phyloP scores from a whole-genome alignment of 2,329 filamentous ascomycete genomes.

The Byssothecium circinans region DNA sequence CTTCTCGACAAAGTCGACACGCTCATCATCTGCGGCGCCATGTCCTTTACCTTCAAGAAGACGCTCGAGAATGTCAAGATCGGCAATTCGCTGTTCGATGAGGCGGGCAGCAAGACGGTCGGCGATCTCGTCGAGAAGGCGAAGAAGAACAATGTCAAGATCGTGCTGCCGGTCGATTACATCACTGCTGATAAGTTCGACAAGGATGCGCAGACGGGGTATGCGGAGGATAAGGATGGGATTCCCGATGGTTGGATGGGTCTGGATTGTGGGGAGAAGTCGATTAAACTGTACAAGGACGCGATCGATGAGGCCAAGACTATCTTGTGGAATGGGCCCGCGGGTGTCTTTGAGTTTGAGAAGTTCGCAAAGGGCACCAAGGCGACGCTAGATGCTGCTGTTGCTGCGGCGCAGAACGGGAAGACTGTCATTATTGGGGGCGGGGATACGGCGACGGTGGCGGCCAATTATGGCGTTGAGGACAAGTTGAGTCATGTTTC shows the following conservation, averaged over 20 bases:
- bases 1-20: conserved; percentile 96
- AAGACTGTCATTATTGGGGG: conserved; percentile 99
- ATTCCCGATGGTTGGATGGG: conserved; percentile 99
- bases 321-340: conserved; percentile 98
- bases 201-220: conserved; percentile 77
- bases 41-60: conserved; percentile 99
- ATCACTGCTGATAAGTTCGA: conserved; percentile 94
- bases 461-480: conserved; percentile 95
- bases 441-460: conserved; percentile 96
- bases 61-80: conserved; percentile 89
- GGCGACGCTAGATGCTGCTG: conserved; percentile 84
- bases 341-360: conserved; percentile 97
- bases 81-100: conserved; percentile 88
- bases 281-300: conserved; percentile 81
- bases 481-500: conserved; percentile 98
- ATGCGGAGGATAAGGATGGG: conserved; percentile 81
- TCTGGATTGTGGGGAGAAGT: conserved; percentile 90
- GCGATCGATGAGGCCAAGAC: conserved; percentile 88
- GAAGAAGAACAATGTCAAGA: conserved; percentile 92
- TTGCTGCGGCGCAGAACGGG: conserved; percentile 75
- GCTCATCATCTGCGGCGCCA: conserved; percentile 93
- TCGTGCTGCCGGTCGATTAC: conserved; percentile 93
- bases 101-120: conserved; percentile 91
- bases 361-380: conserved; percentile 92
- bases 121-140: conserved; percentile 88